phyloP scores from a whole-genome alignment of 371 early-diverging fungal species.

The Mucor plumbeus region DNA sequence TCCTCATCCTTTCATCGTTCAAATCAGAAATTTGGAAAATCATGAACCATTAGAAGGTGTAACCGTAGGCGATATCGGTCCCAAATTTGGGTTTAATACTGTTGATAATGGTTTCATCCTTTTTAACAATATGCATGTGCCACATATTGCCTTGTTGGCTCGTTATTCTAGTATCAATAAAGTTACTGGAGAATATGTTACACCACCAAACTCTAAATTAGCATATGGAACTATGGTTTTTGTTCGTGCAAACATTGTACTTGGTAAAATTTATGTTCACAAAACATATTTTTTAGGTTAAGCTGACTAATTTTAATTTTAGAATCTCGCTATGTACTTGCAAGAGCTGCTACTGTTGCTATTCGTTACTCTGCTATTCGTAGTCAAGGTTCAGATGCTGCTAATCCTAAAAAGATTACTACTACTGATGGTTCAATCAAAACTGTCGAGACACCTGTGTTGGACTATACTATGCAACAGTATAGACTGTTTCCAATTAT shows the following conservation, averaged over 20 bases:
- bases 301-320: not conserved
- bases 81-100: conserved; percentile 79
- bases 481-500: conserved; percentile 80
- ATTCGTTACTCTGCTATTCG: conserved; percentile 81
- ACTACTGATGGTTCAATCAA: conserved; percentile 27
- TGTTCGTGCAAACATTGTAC: conserved; percentile 69
- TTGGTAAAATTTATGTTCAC: conserved; percentile 32
- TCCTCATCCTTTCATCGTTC: conserved; percentile 79
- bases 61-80: conserved; percentile 81
- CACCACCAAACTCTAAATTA: conserved; percentile 79
- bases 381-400: conserved; percentile 78
- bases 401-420: conserved; percentile 49
- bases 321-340: conserved; percentile 64
- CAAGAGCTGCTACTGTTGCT: conserved; percentile 83
- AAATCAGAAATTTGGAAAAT: conserved; percentile 67
- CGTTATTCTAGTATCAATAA: conserved; percentile 70
- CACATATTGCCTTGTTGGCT: conserved; percentile 76
- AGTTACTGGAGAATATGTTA: conserved; percentile 71
- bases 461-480: conserved; percentile 84
- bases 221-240: conserved; percentile 85
- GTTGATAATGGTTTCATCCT: conserved; percentile 88
- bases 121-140: conserved; percentile 74
- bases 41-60: conserved; percentile 73
- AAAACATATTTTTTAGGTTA: not conserved
- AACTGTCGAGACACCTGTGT: conserved; percentile 72